Evolutionary conservation across 768 basidiomycete genomes (phyloP), one percentile per base, ranked within the genome.

Genomic region (Boletellus emodensis): DNA sequence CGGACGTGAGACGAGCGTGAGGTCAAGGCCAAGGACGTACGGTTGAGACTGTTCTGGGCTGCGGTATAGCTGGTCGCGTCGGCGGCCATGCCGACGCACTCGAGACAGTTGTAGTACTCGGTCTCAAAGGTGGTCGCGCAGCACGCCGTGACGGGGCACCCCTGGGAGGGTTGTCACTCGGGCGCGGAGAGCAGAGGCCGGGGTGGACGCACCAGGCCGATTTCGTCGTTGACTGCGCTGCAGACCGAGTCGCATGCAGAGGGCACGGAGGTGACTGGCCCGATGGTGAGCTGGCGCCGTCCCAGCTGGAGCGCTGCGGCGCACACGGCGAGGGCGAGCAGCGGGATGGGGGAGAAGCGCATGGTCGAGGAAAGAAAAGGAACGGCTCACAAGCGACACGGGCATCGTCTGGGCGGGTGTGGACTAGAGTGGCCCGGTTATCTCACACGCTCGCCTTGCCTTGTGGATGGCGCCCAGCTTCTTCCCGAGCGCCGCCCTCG

Each of bases 31-130:
- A 20, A 10, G 10, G 3, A 55, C 71, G 53, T 50, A 75, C 76
- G 43, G 51, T 76, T 70, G 26, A 78, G 53, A 26, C 59, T 45
- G 1, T 22, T 36, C 43, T 76, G 74, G 0, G 62, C 57, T 1
- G 46, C 11, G 6, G 64, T 47, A 42, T 55, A 76, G 49, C 71
- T 66, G 17, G 39, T 48, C 5, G 56, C 45, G 39, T 68, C 49
- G 32, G 61, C 20, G 2, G 65, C 61, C 2, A 47, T 24, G 11
- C 67, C 73, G 22, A 72, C 59, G 49, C 78, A 80, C 4, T 60
- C 33, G 53, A 76, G 61, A 52, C 78, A 80, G 40, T 70, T 61
- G 61, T 68, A 76, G 56, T 73, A 77, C 4, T 53, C 47, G 0
- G 56, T 63, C 50, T 74, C 69, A 49, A 77, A 80, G 6, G 52